These are phyloP conservation scores for Xenoacremonium recifei DNA, from an alignment of 2,329 filamentous ascomycete species.

Conservation along the genomic window DNA sequence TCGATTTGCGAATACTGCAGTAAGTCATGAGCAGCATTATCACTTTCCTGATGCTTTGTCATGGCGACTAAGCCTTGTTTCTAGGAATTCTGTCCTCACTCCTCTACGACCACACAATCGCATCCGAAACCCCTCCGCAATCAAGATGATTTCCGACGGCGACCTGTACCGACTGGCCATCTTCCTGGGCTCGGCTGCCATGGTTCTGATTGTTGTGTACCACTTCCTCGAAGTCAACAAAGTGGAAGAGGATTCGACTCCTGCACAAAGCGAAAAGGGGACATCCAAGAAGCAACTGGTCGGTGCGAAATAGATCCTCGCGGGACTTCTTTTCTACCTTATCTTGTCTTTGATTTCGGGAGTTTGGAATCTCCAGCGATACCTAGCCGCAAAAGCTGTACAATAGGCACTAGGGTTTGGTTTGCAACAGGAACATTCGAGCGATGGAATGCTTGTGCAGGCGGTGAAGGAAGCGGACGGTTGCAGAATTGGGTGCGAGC, in stretches of 20 bases:
- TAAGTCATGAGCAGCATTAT: not conserved
- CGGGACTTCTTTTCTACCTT: no score
- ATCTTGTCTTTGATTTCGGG: no score
- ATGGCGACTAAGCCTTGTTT: not conserved
- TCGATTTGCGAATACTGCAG: not conserved
- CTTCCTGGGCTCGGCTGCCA: slow-evolving; percentile 84
- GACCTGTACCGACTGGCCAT: slow-evolving; percentile 90
- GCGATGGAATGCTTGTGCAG: no score
- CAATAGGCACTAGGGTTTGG: not conserved
- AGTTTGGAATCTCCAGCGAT: no score
- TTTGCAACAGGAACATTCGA: no score
- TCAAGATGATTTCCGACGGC: slow-evolving; percentile 84
- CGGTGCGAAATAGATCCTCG: slow-evolving; percentile 10
- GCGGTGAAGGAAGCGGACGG: no score
- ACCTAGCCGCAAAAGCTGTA: no score
- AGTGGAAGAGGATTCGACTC: slow-evolving; percentile 7
- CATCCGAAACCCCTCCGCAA: not conserved
- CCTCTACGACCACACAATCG: not conserved
- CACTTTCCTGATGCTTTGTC: not conserved
- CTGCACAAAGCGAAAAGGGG: slow-evolving; percentile 10
- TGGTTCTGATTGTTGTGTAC: slow-evolving; percentile 92
- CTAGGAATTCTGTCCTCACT: not conserved
- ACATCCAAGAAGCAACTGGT: slow-evolving; percentile 16
- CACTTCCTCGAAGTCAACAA: slow-evolving; percentile 96
- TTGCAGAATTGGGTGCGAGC: no score